Evolutionary conservation across 169 alveolate species (phyloP).

Genomic region (Plasmodium yoelii): DNA sequence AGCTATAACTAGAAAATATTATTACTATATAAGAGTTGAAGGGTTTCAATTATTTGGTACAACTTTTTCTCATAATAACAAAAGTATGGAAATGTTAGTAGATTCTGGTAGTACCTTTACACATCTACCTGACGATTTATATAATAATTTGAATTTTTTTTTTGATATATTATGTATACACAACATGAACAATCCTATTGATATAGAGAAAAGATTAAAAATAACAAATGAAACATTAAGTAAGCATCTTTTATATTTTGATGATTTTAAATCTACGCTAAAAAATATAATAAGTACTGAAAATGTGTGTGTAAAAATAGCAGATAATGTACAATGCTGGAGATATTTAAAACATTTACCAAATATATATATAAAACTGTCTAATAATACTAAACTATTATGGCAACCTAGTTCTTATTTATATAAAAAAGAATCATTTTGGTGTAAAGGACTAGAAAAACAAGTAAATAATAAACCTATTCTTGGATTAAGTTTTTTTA

Average conservation of each 20-base stretch:
- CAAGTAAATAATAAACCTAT: slow-evolving; percentile 78
- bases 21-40: slow-evolving; percentile 33
- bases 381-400: slow-evolving; percentile 22
- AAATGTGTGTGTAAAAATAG: slow-evolving; percentile 65
- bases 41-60: slow-evolving; percentile 51
- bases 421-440: slow-evolving; percentile 71
- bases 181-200: slow-evolving; percentile 47
- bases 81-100: slow-evolving; percentile 23
- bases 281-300: slow-evolving; percentile 40
- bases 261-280: slow-evolving; percentile 33
- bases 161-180: slow-evolving; percentile 57
- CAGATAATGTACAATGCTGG: slow-evolving; percentile 71
- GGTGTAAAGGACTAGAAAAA: slow-evolving; percentile 86
- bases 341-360: slow-evolving; percentile 42
- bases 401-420: slow-evolving; percentile 74
- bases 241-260: slow-evolving; percentile 15
- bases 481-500: slow-evolving; percentile 85
- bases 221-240: slow-evolving; percentile 29
- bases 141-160: slow-evolving; percentile 36
- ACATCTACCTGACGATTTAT: slow-evolving; percentile 52
- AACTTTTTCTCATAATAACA: slow-evolving; percentile 3
- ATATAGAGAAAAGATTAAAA: slow-evolving; percentile 32
- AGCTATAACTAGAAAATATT: slow-evolving; percentile 39
- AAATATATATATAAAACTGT: slow-evolving; percentile 22
- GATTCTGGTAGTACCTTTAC: slow-evolving; percentile 75